These are phyloP conservation scores for Colletotrichum cuscutae DNA, from an alignment of 2,329 filamentous ascomycete species.

Conservation along the genomic window DNA sequence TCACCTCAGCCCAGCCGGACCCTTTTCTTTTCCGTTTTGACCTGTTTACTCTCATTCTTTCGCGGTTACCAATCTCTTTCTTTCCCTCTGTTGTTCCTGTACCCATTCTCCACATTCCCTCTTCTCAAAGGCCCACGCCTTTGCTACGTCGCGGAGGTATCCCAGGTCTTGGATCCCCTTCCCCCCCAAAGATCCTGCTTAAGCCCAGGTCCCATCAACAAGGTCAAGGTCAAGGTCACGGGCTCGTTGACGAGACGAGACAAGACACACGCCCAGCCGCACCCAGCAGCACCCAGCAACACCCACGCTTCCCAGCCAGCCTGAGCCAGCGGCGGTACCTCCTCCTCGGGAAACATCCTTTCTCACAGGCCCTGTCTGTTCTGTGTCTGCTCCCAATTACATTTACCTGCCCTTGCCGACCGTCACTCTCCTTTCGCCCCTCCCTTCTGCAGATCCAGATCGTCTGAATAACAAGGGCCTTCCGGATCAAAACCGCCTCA, in stretches of 20 bases:
- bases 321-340: not conserved
- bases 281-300: not conserved
- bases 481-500: slow-evolving; percentile 22
- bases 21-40: slow-evolving; percentile 15
- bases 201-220: slow-evolving; percentile 10
- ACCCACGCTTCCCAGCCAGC: not conserved
- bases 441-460: slow-evolving; percentile 31
- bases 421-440: slow-evolving; percentile 30
- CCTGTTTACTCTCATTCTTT: not conserved
- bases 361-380: slow-evolving; percentile 19
- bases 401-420: slow-evolving; percentile 33
- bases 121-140: slow-evolving; percentile 7
- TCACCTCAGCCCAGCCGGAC: slow-evolving; percentile 6
- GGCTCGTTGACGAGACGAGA: slow-evolving; percentile 30
- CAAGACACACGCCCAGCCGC: slow-evolving; percentile 9
- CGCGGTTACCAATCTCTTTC: not conserved
- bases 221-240: slow-evolving; percentile 25
- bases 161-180: not conserved
- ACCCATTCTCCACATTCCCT: slow-evolving; percentile 7
- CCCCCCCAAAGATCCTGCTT: slow-evolving; percentile 9
- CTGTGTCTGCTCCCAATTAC: slow-evolving; percentile 25
- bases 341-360: slow-evolving; percentile 23
- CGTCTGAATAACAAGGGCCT: slow-evolving; percentile 26
- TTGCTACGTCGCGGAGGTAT: slow-evolving; percentile 2
- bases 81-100: not conserved